Conservation (phyloP, 2,329 filamentous ascomycete species). For the Talaromyces pinophilus region DNA sequence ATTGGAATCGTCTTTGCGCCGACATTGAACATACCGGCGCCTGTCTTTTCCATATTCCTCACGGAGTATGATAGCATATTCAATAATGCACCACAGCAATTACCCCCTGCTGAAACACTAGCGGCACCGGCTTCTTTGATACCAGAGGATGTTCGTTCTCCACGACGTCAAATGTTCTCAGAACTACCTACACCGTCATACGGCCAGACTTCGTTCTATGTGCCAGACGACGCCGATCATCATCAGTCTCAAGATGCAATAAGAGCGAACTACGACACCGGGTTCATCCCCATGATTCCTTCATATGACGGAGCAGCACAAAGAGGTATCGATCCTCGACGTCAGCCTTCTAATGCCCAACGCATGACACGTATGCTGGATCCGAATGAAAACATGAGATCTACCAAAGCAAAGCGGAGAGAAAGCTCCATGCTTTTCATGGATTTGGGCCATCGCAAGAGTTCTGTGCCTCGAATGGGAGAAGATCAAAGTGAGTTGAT, state of each 20-base stretch:
- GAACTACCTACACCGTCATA: slow-evolving; percentile 66
- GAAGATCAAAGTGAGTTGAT: slow-evolving; percentile 29
- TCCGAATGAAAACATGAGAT: slow-evolving; percentile 40
- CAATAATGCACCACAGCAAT: slow-evolving; percentile 60
- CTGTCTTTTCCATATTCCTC: slow-evolving; percentile 89
- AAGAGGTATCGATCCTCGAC: slow-evolving; percentile 33
- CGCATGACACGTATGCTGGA: slow-evolving; percentile 39
- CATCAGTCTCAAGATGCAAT: slow-evolving; percentile 28
- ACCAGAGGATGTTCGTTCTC: slow-evolving; percentile 63
- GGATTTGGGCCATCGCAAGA: slow-evolving; percentile 39
- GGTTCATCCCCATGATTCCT: slow-evolving; percentile 55
- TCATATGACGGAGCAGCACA: slow-evolving; percentile 46
- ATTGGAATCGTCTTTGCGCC: slow-evolving; percentile 98
- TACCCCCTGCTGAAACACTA: slow-evolving; percentile 45
- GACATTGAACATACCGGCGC: slow-evolving; percentile 92
- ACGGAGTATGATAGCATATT: slow-evolving; percentile 90
- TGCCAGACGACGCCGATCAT: slow-evolving; percentile 32
- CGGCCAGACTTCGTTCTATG: slow-evolving; percentile 56
- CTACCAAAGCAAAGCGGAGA: slow-evolving; percentile 48
- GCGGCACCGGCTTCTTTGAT: slow-evolving; percentile 41
- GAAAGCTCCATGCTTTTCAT: slow-evolving; percentile 53
- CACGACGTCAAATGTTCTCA: slow-evolving; percentile 65
- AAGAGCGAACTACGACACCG: slow-evolving; percentile 48
- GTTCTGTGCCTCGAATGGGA: slow-evolving; percentile 28
- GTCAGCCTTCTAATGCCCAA: slow-evolving; percentile 26